phyloP scores from a whole-genome alignment of 2,329 filamentous ascomycete genomes.

The Xylariaceae sp. region DNA sequence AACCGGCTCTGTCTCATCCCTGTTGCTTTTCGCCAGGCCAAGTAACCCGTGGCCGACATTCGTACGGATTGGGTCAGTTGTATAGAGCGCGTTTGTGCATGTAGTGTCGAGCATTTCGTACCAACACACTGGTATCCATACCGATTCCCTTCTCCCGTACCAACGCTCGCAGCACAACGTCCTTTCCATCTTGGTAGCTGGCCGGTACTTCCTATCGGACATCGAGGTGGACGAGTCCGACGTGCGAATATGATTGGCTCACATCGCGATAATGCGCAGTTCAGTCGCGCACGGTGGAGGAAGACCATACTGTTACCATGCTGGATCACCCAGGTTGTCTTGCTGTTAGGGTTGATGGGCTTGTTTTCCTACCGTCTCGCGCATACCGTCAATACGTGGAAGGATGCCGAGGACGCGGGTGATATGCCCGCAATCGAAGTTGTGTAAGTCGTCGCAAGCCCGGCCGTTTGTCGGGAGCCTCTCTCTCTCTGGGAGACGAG shows the following conservation, averaged over 20 bases:
- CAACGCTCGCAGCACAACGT: no score
- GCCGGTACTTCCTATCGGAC: neutral
- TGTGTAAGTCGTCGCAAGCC: conserved; percentile 39
- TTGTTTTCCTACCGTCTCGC: conserved; percentile 51
- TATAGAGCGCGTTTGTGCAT: no score
- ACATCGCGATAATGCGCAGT: conserved; percentile 49
- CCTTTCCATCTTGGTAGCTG: no score
- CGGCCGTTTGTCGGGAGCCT: neutral
- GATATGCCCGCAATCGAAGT: conserved; percentile 42
- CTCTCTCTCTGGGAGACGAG: neutral
- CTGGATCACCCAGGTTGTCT: conserved; percentile 44
- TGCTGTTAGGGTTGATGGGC: conserved; percentile 44
- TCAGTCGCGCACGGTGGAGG: conserved; percentile 48
- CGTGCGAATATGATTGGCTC: conserved; percentile 30
- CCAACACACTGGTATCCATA: no score
- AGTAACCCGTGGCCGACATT: no score
- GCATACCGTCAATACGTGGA: conserved; percentile 38
- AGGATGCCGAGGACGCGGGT: conserved; percentile 35
- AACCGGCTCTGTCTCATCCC: no score
- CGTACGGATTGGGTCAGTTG: no score
- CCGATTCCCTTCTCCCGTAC: no score
- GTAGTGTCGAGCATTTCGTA: no score
- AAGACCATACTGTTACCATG: conserved; percentile 42
- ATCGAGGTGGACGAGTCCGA: neutral
- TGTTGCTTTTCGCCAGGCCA: no score